Percentiles rank a stretch among this genome's conserved stretches.
phyloP scores from a whole-genome alignment of 768 basidiomycete species.

The Macrolepiota albuminosa region DNA sequence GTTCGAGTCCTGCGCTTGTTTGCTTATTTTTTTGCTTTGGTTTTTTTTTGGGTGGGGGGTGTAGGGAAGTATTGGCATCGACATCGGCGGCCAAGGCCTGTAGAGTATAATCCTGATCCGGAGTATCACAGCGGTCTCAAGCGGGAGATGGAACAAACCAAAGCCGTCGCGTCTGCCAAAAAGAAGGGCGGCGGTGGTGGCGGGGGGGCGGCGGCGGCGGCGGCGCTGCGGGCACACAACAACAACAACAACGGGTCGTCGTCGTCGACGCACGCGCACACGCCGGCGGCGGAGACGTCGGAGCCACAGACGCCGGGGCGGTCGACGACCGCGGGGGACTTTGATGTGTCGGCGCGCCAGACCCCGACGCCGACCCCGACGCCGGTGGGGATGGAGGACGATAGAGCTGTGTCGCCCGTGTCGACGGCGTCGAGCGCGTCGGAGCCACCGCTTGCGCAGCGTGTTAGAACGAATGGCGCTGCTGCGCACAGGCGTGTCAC shows the following conservation, averaged over 20 bases:
- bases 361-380: slow-evolving; percentile 22
- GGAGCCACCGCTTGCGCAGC: slow-evolving; percentile 69
- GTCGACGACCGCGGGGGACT: slow-evolving; percentile 11
- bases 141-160: slow-evolving; percentile 52
- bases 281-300: slow-evolving; percentile 36
- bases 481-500: too few species aligned
- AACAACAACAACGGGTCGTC: too few species aligned
- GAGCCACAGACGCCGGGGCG: slow-evolving; percentile 53
- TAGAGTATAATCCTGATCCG: slow-evolving; percentile 73
- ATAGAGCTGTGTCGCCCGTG: slow-evolving; percentile 60
- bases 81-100: slow-evolving; percentile 75
- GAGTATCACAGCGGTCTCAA: slow-evolving; percentile 60
- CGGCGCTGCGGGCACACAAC: too few species aligned
- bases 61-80: slow-evolving; percentile 89
- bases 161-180: slow-evolving; percentile 41
- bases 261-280: slow-evolving; percentile 25
- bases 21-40: too few species aligned
- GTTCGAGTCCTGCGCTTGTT: not conserved
- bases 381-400: slow-evolving; percentile 29
- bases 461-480: slow-evolving; percentile 23
- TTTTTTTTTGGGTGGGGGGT: too few species aligned
- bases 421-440: slow-evolving; percentile 71
- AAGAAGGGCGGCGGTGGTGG: slow-evolving; percentile 40
- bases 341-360: slow-evolving; percentile 22
- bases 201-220: not conserved